phyloP scores from a whole-genome alignment of 2,329 filamentous ascomycete genomes.

The Hymenotorrendiella dingleyae region DNA sequence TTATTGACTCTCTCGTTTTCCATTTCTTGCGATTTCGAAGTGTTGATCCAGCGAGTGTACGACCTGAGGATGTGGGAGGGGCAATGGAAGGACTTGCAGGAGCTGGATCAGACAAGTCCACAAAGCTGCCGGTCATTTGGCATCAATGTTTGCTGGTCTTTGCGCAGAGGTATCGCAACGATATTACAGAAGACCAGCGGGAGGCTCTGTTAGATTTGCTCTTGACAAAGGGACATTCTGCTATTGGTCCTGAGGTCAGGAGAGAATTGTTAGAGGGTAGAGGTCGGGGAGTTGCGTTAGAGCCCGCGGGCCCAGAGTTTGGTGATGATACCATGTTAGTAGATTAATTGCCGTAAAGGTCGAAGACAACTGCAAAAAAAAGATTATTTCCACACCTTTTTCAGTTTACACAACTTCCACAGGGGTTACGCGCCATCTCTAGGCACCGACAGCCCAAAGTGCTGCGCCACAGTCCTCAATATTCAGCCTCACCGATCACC shows the following conservation, averaged over 20 bases:
- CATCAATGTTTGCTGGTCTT: constrained; percentile 91
- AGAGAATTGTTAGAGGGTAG: constrained; percentile 83
- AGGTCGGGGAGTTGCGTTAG: constrained; percentile 69
- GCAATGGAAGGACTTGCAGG: constrained; percentile 46
- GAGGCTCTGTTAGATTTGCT: constrained; percentile 87
- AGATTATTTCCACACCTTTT: too few relatives aligned
- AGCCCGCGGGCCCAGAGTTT: constrained; percentile 47
- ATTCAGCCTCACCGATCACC: background rate
- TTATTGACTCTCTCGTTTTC: constrained; percentile 90
- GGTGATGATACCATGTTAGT: constrained; percentile 91
- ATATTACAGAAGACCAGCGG: constrained; percentile 91
- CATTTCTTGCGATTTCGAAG: constrained; percentile 89
- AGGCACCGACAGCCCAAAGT: background rate
- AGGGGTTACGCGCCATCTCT: background rate
- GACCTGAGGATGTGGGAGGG: constrained; percentile 43
- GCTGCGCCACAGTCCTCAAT: background rate
- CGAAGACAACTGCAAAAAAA: too few relatives aligned
- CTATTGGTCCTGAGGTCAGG: constrained; percentile 86
- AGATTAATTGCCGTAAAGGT: constrained; percentile 30
- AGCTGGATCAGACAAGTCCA: constrained; percentile 39
- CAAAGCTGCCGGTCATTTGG: constrained; percentile 87
- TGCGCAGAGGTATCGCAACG: constrained; percentile 89
- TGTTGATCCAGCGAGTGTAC: constrained; percentile 53
- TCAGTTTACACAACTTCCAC: too few relatives aligned
- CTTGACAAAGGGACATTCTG: constrained; percentile 74